These are phyloP conservation scores for Rhizopogon rudus DNA, from an alignment of 768 basidiomycete genomes.

Conservation along the genomic window DNA sequence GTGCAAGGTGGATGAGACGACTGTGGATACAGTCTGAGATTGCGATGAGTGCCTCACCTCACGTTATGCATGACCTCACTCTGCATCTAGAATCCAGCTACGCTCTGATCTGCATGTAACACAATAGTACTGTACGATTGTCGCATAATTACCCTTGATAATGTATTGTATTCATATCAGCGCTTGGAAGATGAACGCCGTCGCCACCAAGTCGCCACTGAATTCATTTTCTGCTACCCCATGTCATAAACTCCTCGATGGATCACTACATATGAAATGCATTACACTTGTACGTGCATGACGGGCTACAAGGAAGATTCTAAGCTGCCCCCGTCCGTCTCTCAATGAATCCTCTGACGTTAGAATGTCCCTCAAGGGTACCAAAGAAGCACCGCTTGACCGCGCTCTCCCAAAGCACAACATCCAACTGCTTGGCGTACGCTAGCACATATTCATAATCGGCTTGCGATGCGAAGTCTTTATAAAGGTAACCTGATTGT, in stretches of 20 bases:
- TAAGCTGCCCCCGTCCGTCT: conserved; percentile 46
- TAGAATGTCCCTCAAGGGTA: conserved; percentile 69
- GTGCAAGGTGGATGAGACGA: conserved; percentile 26
- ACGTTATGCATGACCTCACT: conserved; percentile 4
- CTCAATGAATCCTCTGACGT: conserved; percentile 78
- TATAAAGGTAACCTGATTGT: conserved; percentile 79
- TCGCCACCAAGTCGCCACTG: not conserved
- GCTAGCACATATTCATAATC: conserved; percentile 86
- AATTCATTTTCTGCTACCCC: not conserved
- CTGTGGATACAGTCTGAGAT: not conserved
- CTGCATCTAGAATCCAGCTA: not conserved
- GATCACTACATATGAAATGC: not conserved
- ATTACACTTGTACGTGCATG: not conserved
- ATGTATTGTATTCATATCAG: not conserved
- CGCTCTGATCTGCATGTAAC: too few species aligned
- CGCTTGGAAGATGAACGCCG: not conserved
- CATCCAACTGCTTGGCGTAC: conserved; percentile 78
- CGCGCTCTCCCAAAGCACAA: conserved; percentile 80
- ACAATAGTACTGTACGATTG: conserved; percentile 5
- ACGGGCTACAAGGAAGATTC: not conserved
- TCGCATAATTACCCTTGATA: conserved; percentile 3
- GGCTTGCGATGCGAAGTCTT: conserved; percentile 76
- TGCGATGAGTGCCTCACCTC: not conserved
- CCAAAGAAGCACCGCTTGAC: conserved; percentile 79
- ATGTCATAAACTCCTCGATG: not conserved